phyloP scores from a whole-genome alignment of 2,329 filamentous ascomycete species.

The Fusarium tricinctum region DNA sequence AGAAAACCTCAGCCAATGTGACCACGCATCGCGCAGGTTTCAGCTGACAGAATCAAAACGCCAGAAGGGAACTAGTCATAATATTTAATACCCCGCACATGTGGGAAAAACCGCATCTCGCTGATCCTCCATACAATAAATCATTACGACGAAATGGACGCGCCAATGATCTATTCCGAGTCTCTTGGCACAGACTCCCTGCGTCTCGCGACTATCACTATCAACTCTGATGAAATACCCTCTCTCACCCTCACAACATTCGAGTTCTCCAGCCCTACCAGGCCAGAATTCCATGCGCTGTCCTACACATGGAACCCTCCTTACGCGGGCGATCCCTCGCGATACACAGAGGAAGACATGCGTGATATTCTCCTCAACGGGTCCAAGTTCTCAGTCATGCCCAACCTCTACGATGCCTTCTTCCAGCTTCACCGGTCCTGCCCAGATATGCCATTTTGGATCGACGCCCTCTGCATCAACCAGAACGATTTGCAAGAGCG shows the following conservation, averaged over 20 bases:
- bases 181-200: neutral
- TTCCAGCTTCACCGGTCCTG: neutral
- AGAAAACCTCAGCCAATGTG: too few species aligned
- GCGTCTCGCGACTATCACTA: neutral
- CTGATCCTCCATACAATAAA: neutral
- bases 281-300: neutral
- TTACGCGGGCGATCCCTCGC: accelerated
- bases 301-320: slow-evolving; percentile 5
- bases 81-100: neutral
- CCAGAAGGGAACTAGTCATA: neutral
- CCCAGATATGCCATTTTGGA: neutral
- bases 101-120: neutral
- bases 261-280: neutral
- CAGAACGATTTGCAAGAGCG: neutral
- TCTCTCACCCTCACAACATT: neutral
- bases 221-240: neutral
- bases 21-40: neutral
- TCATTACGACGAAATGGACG: neutral
- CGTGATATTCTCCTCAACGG: neutral
- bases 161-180: neutral
- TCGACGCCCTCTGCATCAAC: slow-evolving; percentile 10
- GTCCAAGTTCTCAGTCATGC: neutral
- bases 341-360: neutral
- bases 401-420: neutral
- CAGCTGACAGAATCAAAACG: neutral